Evolutionary conservation across 345 rosid species (phyloP).

Genomic region (Kernera saxatilis): DNA sequence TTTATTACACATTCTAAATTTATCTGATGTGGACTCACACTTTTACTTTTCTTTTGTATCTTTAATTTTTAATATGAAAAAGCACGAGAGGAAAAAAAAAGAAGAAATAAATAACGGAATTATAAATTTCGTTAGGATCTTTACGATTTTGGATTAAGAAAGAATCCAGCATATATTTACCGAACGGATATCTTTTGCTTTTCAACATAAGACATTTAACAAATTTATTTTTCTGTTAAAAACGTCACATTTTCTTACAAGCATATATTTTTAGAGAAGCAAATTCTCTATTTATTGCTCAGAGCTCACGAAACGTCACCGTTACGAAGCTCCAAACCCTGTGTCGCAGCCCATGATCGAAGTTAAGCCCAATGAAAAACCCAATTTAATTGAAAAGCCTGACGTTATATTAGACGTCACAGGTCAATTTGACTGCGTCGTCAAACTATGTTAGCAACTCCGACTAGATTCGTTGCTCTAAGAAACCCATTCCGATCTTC

Average conservation of each 20-base stretch:
- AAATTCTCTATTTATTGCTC: background rate
- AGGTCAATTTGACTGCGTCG: background rate
- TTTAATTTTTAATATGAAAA: background rate
- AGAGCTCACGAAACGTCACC: background rate
- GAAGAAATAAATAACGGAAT: too few relatives aligned
- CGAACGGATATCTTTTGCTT: background rate
- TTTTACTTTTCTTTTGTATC: background rate
- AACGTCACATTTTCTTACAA: too few relatives aligned
- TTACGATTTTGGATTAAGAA: background rate
- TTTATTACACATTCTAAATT: background rate
- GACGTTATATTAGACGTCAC: background rate
- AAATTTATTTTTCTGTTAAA: too few relatives aligned
- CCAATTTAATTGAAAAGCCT: background rate
- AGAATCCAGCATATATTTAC: background rate
- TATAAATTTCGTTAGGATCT: background rate
- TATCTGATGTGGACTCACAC: slow-evolving; percentile 7
- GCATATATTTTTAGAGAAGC: too few relatives aligned
- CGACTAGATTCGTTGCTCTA: slow-evolving; percentile 8
- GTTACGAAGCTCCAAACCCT: background rate
- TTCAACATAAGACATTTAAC: background rate
- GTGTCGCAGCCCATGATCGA: background rate
- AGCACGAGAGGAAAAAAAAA: background rate
- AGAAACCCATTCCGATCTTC: slow-evolving; percentile 1
- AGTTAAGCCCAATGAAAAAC: slow-evolving; percentile 1
- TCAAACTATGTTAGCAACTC: slow-evolving; percentile 20